Conservation (phyloP, 306 rosid species). For the Acmispon strigosus region DNA sequence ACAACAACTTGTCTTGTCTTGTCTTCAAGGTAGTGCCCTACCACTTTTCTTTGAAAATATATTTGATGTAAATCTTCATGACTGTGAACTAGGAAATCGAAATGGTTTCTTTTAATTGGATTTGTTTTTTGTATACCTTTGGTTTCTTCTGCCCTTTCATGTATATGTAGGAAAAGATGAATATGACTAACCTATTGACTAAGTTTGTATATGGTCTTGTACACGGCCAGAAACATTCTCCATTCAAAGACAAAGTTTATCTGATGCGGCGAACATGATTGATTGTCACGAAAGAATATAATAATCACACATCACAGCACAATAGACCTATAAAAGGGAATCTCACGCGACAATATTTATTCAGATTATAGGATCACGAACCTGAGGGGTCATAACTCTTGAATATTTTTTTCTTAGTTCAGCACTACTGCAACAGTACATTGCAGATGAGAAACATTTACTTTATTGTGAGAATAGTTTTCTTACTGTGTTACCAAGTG, state of each 20-base stretch:
- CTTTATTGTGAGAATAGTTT: too few species aligned
- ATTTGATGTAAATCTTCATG: not conserved
- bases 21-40: not conserved
- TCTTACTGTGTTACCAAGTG: too few species aligned
- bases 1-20: not conserved
- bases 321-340: not conserved
- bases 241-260: not conserved
- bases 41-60: not conserved
- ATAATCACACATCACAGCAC: not conserved
- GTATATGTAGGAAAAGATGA: not conserved
- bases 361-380: not conserved
- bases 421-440: too few species aligned
- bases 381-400: not conserved
- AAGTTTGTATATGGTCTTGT: slow-evolving; percentile 22
- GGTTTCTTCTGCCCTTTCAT: not conserved
- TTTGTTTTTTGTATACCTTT: not conserved
- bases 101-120: not conserved
- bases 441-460: too few species aligned
- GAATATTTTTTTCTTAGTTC: too few species aligned
- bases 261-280: not conserved
- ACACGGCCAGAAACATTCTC: slow-evolving; percentile 28
- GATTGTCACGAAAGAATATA: not conserved
- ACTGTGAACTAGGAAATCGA: not conserved
- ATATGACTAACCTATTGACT: not conserved
- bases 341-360: not conserved